Percentiles rank a stretch among this genome's conserved stretches.
These are phyloP conservation scores for Puccinia horiana DNA, from an alignment of 1,284 basidiomycete species.

Conservation along the genomic window DNA sequence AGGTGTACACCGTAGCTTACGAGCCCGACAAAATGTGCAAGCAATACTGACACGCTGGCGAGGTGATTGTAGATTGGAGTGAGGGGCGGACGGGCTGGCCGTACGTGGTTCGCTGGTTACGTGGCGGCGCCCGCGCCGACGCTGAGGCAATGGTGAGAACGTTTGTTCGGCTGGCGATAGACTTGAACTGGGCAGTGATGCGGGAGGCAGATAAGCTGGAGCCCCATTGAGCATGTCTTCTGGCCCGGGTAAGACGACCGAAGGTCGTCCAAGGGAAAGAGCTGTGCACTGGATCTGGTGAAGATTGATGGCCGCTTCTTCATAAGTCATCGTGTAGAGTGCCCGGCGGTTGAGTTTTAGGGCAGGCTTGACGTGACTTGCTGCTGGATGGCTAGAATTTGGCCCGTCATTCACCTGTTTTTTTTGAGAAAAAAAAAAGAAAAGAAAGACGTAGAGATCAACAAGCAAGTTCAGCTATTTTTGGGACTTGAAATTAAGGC, in stretches of 20 bases:
- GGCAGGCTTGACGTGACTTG: neutral
- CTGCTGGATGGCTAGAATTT: neutral
- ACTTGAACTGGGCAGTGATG: neutral
- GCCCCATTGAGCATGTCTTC: slow-evolving; percentile 21
- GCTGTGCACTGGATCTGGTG: slow-evolving; percentile 8
- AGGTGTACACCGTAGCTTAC: slow-evolving; percentile 45
- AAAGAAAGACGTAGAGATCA: neutral
- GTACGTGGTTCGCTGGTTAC: slow-evolving; percentile 3
- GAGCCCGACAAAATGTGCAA: slow-evolving; percentile 45
- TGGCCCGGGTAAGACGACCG: slow-evolving; percentile 1
- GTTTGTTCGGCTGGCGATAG: slow-evolving; percentile 14
- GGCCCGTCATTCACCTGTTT: slow-evolving; percentile 1
- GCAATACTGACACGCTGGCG: slow-evolving; percentile 44
- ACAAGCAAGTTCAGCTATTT: neutral
- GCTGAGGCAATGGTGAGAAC: slow-evolving; percentile 1
- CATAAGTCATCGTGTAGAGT: slow-evolving; percentile 23
- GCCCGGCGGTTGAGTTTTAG: slow-evolving; percentile 1
- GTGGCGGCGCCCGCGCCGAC: slow-evolving; percentile 20
- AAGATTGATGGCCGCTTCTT: slow-evolving; percentile 27
- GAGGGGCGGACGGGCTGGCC: neutral
- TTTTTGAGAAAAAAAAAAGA: neutral
- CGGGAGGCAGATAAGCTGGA: neutral
- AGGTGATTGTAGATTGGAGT: slow-evolving; percentile 25
- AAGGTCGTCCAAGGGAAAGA: neutral
- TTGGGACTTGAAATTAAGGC: neutral